Evolutionary conservation across 164 flowering plant genomes (phyloP).

Genomic region (Saururus chinensis): DNA sequence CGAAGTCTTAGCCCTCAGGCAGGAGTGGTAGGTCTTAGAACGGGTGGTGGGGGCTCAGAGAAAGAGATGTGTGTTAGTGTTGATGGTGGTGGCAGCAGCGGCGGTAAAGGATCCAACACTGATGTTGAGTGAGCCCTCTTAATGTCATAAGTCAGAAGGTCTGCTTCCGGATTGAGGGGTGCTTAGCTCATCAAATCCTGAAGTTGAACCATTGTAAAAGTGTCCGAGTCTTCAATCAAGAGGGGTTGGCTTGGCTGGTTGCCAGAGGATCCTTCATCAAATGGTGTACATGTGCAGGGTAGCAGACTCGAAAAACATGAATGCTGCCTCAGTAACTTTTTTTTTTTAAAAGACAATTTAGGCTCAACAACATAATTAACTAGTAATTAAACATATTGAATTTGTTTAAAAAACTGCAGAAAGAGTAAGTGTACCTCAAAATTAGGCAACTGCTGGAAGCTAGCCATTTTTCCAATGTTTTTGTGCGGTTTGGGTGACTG

Average conservation of each 20-base stretch:
- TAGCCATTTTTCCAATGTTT: too few species aligned
- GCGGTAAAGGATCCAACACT: not conserved
- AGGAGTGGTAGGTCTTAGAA: constrained; percentile 18
- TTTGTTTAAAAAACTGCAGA: too few species aligned
- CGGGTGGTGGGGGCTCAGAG: constrained; percentile 14
- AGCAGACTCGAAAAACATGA: not conserved
- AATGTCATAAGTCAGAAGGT: too few species aligned
- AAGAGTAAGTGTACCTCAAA: not conserved
- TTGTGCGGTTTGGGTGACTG: constrained; percentile 13
- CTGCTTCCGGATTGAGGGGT: not conserved
- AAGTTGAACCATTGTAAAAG: constrained; percentile 28
- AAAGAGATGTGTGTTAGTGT: too few species aligned
- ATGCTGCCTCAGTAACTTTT: too few species aligned
- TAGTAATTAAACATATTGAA: too few species aligned
- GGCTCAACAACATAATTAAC: too few species aligned
- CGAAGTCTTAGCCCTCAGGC: constrained; percentile 25
- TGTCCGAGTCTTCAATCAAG: constrained; percentile 15
- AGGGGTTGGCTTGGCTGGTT: not conserved
- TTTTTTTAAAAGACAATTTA: too few species aligned
- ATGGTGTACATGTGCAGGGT: not conserved
- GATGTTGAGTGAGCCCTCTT: too few species aligned
- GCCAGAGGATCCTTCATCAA: constrained; percentile 2
- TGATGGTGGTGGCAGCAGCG: constrained; percentile 14
- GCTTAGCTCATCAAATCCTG: constrained; percentile 25
- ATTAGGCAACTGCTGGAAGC: not conserved